These are phyloP conservation scores for Zarea fungicola DNA, from an alignment of 2,329 filamentous ascomycete species.

Conservation along the genomic window DNA sequence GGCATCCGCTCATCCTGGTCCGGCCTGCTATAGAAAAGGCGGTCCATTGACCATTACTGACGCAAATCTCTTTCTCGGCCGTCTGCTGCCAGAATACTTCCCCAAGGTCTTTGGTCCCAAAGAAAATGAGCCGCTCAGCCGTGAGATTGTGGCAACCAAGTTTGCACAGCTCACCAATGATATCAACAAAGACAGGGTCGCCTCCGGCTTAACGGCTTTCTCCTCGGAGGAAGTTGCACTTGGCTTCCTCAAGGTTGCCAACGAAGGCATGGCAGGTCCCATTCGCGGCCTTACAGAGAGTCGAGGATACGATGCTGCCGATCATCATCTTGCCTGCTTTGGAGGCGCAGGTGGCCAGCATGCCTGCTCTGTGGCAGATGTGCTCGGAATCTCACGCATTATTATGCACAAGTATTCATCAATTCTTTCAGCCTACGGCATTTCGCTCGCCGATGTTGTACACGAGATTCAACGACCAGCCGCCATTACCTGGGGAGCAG, in stretches of 20 bases:
- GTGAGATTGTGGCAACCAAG: conserved; percentile 33
- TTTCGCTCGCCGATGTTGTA: conserved; percentile 41
- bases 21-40: conserved; percentile 68
- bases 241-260: conserved; percentile 33
- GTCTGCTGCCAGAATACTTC: conserved; percentile 58
- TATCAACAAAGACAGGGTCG: conserved; percentile 34
- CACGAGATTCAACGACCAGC: conserved; percentile 36
- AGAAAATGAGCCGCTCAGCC: conserved; percentile 50
- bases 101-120: conserved; percentile 68
- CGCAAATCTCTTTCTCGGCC: conserved; percentile 63
- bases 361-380: conserved; percentile 36
- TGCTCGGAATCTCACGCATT: conserved; percentile 37
- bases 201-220: conserved; percentile 23
- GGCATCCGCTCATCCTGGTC: conserved; percentile 64
- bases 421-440: conserved; percentile 42
- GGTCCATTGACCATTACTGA: conserved; percentile 69
- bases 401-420: conserved; percentile 41
- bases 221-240: conserved; percentile 31
- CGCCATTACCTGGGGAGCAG: conserved; percentile 24
- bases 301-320: conserved; percentile 29
- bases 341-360: conserved; percentile 39
- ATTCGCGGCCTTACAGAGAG: conserved; percentile 32
- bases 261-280: conserved; percentile 31
- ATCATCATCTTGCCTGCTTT: conserved; percentile 32
- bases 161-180: conserved; percentile 36